Percentiles rank a stretch among this genome's conserved stretches.
Conservation (phyloP, 1,284 basidiomycete species). For the Cryptococcus jaspeensis region DNA sequence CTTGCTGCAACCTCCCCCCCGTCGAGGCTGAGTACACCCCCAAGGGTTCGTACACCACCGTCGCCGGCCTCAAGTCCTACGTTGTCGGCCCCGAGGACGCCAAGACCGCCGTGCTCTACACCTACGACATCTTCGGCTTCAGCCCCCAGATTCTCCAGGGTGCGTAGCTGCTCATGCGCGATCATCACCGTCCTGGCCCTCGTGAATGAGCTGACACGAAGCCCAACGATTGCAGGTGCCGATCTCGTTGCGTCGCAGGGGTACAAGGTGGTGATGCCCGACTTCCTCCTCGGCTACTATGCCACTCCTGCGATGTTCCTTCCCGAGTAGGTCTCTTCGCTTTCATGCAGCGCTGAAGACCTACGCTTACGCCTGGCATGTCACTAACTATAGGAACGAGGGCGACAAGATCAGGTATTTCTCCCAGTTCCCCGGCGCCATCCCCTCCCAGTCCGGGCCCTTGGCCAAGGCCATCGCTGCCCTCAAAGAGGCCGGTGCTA, state of each 20-base stretch:
- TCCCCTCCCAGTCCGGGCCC: constrained; percentile 34
- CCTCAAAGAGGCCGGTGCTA: constrained; percentile 41
- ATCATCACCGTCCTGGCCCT: background rate
- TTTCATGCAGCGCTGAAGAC: background rate
- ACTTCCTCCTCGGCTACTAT: constrained; percentile 51
- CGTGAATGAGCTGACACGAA: background rate
- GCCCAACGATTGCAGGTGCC: constrained; percentile 33
- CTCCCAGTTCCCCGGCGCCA: constrained; percentile 34
- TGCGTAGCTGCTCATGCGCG: constrained; percentile 15
- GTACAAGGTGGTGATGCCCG: constrained; percentile 53
- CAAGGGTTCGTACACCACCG: constrained; percentile 49
- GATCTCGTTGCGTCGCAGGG: constrained; percentile 49
- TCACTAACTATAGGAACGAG: constrained; percentile 10
- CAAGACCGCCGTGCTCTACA: constrained; percentile 37
- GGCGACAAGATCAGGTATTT: constrained; percentile 36
- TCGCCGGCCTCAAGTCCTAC: constrained; percentile 51
- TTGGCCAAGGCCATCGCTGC: constrained; percentile 40
- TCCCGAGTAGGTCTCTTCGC: constrained; percentile 14
- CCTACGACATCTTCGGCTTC: constrained; percentile 53
- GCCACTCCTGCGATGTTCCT: constrained; percentile 47
- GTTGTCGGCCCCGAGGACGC: constrained; percentile 38
- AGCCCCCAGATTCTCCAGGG: constrained; percentile 54
- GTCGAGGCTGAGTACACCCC: constrained; percentile 55
- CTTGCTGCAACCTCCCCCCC: constrained; percentile 55
- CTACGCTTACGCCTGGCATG: background rate